A percentile compares a stretch with the other conserved stretches of the same genome.
Conservation (phyloP, 768 basidiomycete genomes). For the Lactarius quietus region DNA sequence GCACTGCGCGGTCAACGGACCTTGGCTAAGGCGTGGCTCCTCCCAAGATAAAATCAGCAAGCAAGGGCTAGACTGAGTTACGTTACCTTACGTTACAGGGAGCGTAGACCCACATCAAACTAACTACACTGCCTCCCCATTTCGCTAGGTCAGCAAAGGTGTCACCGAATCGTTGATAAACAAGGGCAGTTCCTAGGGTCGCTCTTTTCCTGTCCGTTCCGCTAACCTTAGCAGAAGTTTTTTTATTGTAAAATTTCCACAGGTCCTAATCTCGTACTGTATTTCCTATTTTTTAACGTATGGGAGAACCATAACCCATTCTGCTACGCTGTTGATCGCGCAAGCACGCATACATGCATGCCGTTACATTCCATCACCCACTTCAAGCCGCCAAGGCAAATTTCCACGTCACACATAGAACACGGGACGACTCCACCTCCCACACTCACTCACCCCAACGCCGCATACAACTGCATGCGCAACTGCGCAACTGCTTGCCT, state of each 20-base stretch:
- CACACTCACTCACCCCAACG: not conserved
- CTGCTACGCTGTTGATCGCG: not conserved
- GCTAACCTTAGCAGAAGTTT: too few relatives aligned
- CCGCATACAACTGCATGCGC: not conserved
- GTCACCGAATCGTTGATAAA: too few relatives aligned
- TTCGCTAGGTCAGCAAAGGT: not conserved
- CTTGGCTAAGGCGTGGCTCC: not conserved
- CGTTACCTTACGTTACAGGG: conserved; percentile 10
- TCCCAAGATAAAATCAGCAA: not conserved
- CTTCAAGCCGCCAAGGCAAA: not conserved
- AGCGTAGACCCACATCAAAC: not conserved
- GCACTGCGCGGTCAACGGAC: not conserved
- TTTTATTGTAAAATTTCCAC: too few relatives aligned
- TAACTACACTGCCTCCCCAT: not conserved
- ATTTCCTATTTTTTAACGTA: not conserved
- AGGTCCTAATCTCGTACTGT: not conserved
- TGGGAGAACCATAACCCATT: not conserved
- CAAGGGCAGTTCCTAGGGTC: not conserved
- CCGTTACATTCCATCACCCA: not conserved
- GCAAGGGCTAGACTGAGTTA: not conserved
- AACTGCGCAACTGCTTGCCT: not conserved
- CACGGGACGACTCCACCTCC: not conserved
- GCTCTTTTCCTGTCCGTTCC: not conserved
- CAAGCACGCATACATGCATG: not conserved
- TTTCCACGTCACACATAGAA: not conserved